phyloP scores from a whole-genome alignment of 345 rosid species.

The Arabidopsis suecica region DNA sequence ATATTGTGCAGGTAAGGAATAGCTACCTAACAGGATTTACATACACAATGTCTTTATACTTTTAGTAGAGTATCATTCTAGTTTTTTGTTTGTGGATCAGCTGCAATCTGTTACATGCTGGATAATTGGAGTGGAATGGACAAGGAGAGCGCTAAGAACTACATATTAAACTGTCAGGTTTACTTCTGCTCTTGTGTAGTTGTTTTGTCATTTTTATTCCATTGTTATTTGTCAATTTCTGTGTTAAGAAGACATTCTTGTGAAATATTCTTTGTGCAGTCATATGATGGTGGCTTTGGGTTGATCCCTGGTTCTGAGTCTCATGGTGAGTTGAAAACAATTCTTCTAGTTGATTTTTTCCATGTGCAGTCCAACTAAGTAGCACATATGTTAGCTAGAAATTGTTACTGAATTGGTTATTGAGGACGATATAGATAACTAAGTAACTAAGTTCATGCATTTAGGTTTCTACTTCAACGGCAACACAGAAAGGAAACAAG shows the following conservation, averaged over 20 bases:
- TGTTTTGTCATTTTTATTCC: conserved; percentile 23
- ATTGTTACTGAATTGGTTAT: background rate
- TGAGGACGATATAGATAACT: conserved; percentile 6
- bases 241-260: conserved; percentile 40
- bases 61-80: conserved; percentile 35
- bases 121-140: conserved; percentile 92
- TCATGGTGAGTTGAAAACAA: conserved; percentile 77
- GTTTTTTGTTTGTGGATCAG: conserved; percentile 56
- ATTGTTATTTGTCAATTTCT: conserved; percentile 2
- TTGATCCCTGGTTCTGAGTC: conserved; percentile 91
- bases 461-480: background rate
- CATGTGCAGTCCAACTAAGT: background rate
- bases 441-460: conserved; percentile 5
- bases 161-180: conserved; percentile 86
- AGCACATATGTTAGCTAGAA: conserved; percentile 10
- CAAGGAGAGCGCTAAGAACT: conserved; percentile 72
- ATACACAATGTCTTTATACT: conserved; percentile 16
- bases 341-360: conserved; percentile 6
- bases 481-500: background rate
- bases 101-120: conserved; percentile 83
- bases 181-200: background rate
- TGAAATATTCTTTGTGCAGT: conserved; percentile 54
- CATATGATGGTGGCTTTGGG: conserved; percentile 99
- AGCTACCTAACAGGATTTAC: background rate
- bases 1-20: conserved; percentile 88